These are phyloP conservation scores for Lactifluus pinguis DNA, from an alignment of 768 basidiomycete species.

Conservation along the genomic window DNA sequence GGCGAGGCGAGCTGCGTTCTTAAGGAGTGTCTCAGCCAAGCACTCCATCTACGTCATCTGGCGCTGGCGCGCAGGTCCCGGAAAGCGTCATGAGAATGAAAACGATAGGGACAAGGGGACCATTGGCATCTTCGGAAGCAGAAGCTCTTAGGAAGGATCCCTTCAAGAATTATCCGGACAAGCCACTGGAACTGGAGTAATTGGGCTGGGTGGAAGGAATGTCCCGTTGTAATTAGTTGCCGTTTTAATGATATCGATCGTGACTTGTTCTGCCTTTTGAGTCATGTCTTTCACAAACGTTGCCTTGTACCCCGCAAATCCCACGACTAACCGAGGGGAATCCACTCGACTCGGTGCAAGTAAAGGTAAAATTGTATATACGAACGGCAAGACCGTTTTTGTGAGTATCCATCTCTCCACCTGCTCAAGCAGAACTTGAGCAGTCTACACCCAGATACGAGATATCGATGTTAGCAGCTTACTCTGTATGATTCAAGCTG, in stretches of 20 bases:
- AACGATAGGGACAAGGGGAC: conserved; percentile 32
- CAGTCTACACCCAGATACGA: conserved; percentile 10
- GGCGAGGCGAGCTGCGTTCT: conserved; percentile 8
- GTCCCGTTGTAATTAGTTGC: background rate
- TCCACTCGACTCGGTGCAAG: conserved; percentile 64
- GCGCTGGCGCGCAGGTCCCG: conserved; percentile 27
- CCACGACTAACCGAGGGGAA: conserved; percentile 54
- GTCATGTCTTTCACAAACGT: conserved; percentile 41
- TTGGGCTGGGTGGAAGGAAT: background rate
- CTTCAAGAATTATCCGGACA: conserved; percentile 58
- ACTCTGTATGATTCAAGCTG: background rate
- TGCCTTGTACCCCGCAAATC: conserved; percentile 58
- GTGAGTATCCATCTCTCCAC: conserved; percentile 37
- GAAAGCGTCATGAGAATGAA: conserved; percentile 65
- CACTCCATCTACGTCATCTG: conserved; percentile 25
- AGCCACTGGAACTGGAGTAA: conserved; percentile 11
- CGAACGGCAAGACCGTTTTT: conserved; percentile 76
- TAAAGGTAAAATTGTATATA: conserved; percentile 79
- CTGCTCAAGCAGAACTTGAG: background rate
- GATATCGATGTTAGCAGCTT: conserved; percentile 15
- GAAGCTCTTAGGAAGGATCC: conserved; percentile 75
- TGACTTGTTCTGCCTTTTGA: background rate
- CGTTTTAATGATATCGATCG: conserved; percentile 7
- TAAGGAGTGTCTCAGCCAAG: conserved; percentile 24
- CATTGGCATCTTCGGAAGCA: conserved; percentile 49